Evolutionary conservation across 2,329 filamentous ascomycete genomes (phyloP).

Genomic region (Byssoonygena ceratinophila): DNA sequence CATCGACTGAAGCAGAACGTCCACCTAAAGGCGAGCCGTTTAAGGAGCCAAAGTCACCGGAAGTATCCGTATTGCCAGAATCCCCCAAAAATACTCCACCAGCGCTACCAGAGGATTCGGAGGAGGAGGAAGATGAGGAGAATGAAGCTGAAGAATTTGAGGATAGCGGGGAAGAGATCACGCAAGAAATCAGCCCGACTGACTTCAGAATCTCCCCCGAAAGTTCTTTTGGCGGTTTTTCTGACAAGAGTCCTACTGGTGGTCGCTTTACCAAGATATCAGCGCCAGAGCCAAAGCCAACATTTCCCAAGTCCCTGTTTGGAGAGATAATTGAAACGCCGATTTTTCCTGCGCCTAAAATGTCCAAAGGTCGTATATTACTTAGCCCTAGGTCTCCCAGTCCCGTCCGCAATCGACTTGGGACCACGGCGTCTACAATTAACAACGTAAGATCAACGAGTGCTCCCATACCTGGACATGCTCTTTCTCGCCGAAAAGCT

Average conservation of each 20-base stretch:
- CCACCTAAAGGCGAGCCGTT: conserved; percentile 2
- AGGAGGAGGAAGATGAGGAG: conserved; percentile 10
- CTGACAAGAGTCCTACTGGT: conserved; percentile 30
- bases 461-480: conserved; percentile 31
- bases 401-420: conserved; percentile 30
- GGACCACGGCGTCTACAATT: conserved; percentile 24
- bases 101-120: conserved; percentile 29
- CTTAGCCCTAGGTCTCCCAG: conserved; percentile 37
- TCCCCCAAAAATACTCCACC: conserved; percentile 11
- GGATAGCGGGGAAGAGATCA: conserved; percentile 40
- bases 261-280: conserved; percentile 34
- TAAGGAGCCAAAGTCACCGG: not conserved
- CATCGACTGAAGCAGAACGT: not conserved
- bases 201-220: conserved; percentile 34
- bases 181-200: conserved; percentile 30
- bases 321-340: conserved; percentile 35
- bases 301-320: conserved; percentile 31
- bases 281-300: conserved; percentile 23
- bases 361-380: conserved; percentile 23
- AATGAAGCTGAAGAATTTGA: conserved; percentile 32
- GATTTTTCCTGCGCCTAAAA: conserved; percentile 30
- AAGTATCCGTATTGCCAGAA: not conserved
- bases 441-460: conserved; percentile 31
- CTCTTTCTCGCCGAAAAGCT: conserved; percentile 33
- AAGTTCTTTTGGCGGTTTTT: conserved; percentile 35